phyloP scores from a whole-genome alignment of 2,329 filamentous ascomycete species.

The Acrocalymma vagum region DNA sequence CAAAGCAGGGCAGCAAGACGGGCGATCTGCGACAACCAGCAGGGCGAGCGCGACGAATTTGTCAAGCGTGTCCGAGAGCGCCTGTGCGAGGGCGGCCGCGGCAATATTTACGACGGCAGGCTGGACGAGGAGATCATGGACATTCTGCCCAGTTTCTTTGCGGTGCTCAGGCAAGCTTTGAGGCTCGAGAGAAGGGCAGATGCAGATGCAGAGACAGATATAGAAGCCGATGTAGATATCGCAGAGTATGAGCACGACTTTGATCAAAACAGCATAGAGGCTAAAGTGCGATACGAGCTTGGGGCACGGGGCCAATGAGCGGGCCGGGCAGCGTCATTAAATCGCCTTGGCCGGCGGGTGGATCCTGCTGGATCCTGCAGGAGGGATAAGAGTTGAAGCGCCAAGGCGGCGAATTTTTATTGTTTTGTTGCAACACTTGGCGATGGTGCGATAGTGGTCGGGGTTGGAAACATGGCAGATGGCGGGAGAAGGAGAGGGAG shows the following conservation, averaged over 20 bases:
- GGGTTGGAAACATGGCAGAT: too few relatives aligned
- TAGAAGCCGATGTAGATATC: conserved; percentile 18
- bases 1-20: conserved; percentile 8
- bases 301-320: neutral
- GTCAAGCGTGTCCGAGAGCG: conserved; percentile 20
- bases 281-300: conserved; percentile 33
- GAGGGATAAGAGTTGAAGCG: too few relatives aligned
- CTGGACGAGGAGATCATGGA: conserved; percentile 19
- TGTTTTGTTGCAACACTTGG: too few relatives aligned
- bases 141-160: conserved; percentile 37
- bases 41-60: conserved; percentile 19
- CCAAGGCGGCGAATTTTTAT: too few relatives aligned
- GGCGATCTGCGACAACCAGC: conserved; percentile 8
- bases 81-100: conserved; percentile 27
- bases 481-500: too few relatives aligned
- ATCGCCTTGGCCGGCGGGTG: too few relatives aligned
- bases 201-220: conserved; percentile 18
- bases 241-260: conserved; percentile 31
- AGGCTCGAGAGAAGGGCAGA: conserved; percentile 18
- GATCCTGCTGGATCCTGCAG: too few relatives aligned
- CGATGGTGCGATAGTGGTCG: too few relatives aligned
- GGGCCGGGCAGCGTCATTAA: conserved; percentile 6
- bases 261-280: conserved; percentile 25
- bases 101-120: conserved; percentile 28
- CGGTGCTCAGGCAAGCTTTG: conserved; percentile 28